These are phyloP conservation scores for Clonostachys rosea DNA, from an alignment of 2,329 filamentous ascomycete species.

Conservation along the genomic window DNA sequence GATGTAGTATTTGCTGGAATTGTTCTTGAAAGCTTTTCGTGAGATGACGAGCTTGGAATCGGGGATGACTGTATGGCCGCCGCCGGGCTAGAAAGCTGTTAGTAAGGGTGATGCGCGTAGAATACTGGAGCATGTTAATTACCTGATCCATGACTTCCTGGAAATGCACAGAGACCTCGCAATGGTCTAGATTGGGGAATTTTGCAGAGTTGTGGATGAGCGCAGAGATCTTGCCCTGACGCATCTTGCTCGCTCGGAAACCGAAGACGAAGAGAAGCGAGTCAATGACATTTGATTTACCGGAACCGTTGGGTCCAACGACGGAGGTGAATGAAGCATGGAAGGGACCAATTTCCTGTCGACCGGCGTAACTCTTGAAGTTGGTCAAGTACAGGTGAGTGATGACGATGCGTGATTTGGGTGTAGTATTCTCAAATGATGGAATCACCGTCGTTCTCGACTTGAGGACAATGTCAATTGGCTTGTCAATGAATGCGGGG, in stretches of 20 bases:
- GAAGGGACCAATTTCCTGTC: slow-evolving; percentile 93
- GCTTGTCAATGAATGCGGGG: slow-evolving; percentile 63
- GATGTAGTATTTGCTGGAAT: slow-evolving; percentile 97
- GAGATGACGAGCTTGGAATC: slow-evolving; percentile 85
- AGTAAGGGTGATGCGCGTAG: slow-evolving; percentile 7
- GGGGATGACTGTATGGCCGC: slow-evolving; percentile 71
- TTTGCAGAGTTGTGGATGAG: slow-evolving; percentile 95
- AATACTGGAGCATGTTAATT: slow-evolving; percentile 13
- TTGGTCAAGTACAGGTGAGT: slow-evolving; percentile 89
- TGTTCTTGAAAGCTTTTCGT: slow-evolving; percentile 93
- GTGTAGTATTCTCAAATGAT: slow-evolving; percentile 68
- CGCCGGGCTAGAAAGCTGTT: slow-evolving; percentile 50
- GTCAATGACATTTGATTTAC: slow-evolving; percentile 98
- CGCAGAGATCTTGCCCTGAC: slow-evolving; percentile 96
- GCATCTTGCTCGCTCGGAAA: slow-evolving; percentile 98
- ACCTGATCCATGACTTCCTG: slow-evolving; percentile 87
- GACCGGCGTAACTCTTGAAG: slow-evolving; percentile 97
- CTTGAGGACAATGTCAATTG: slow-evolving; percentile 91
- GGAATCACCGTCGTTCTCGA: slow-evolving; percentile 67
- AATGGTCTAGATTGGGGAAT: slow-evolving; percentile 79
- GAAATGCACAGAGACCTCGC: slow-evolving; percentile 96
- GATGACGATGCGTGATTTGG: slow-evolving; percentile 86
- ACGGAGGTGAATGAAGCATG: slow-evolving; percentile 97
- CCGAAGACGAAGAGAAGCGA: slow-evolving; percentile 98
- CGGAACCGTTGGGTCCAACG: slow-evolving; percentile 94